Evolutionary conservation across 306 rosid species (phyloP).

Genomic region (Canavalia gladiata): DNA sequence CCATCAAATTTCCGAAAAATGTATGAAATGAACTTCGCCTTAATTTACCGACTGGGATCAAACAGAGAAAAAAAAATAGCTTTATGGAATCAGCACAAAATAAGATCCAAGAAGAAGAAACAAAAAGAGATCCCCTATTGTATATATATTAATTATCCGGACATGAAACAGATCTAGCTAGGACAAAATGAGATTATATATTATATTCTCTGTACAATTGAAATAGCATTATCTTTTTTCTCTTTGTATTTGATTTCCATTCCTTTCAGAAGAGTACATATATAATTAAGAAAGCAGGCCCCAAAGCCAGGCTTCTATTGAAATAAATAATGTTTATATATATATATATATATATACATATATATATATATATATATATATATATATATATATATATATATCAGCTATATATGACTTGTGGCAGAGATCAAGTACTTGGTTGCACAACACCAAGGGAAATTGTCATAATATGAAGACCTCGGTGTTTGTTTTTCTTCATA

Average conservation of each 20-base stretch:
- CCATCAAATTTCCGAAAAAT: conserved; percentile 6
- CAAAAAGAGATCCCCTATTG: not conserved
- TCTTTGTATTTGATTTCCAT: conserved; percentile 2
- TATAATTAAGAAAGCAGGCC: conserved; percentile 23
- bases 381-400: not conserved
- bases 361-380: not conserved
- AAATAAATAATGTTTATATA: not conserved
- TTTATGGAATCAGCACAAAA: not conserved
- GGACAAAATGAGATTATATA: conserved; percentile 30
- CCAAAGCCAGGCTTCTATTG: not conserved
- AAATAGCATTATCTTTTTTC: conserved; percentile 24
- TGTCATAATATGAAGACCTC: no score
- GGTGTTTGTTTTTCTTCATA: not conserved
- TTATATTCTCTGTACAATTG: conserved; percentile 52
- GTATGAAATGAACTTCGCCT: not conserved
- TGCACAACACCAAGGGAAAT: conserved; percentile 20
- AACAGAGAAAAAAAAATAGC: not conserved
- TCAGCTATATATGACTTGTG: not conserved
- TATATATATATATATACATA: not conserved
- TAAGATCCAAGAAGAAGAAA: not conserved
- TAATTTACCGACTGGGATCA: not conserved
- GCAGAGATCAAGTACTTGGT: not conserved
- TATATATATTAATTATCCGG: not conserved
- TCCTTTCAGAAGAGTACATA: conserved; percentile 12
- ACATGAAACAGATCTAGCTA: conserved; percentile 34